Conservation (phyloP, 805 yeast genomes). For the Yamadazyma olivae region DNA sequence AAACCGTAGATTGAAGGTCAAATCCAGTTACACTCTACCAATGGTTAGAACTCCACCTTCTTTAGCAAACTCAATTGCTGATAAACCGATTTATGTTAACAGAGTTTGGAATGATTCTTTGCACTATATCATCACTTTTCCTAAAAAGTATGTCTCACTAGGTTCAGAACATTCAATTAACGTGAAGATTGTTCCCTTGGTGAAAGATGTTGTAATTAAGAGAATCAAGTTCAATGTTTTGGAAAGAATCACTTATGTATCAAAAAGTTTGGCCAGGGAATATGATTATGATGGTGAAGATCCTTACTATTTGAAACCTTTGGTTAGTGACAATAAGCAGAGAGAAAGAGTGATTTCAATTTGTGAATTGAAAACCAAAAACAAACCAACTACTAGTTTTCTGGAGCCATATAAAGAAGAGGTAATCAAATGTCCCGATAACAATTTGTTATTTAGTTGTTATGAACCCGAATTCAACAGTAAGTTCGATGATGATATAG, state of each 20-base stretch:
- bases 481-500: conserved; percentile 8
- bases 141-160: conserved; percentile 63
- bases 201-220: conserved; percentile 58
- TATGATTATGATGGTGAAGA: conserved; percentile 40
- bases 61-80: conserved; percentile 53
- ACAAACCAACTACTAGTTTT: conserved; percentile 25
- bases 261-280: conserved; percentile 46
- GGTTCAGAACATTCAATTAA: conserved; percentile 59
- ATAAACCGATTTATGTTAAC: conserved; percentile 75
- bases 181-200: conserved; percentile 64
- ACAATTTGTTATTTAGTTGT: conserved; percentile 59
- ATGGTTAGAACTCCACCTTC: conserved; percentile 56
- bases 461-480: conserved; percentile 31
- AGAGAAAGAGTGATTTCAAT: conserved; percentile 56
- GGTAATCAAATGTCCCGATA: conserved; percentile 53
- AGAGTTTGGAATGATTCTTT: conserved; percentile 71
- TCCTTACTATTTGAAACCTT: conserved; percentile 19
- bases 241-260: conserved; percentile 63
- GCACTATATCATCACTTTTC: conserved; percentile 69
- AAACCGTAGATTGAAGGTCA: conserved; percentile 31
- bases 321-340: conserved; percentile 14
- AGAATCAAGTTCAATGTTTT: conserved; percentile 63
- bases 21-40: conserved; percentile 37
- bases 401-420: conserved; percentile 56
- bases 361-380: conserved; percentile 60